Evolutionary conservation across 2,329 filamentous ascomycete species (phyloP), one percentile per base, ranked within the genome.

Genomic region (Colletotrichum sp.): DNA sequence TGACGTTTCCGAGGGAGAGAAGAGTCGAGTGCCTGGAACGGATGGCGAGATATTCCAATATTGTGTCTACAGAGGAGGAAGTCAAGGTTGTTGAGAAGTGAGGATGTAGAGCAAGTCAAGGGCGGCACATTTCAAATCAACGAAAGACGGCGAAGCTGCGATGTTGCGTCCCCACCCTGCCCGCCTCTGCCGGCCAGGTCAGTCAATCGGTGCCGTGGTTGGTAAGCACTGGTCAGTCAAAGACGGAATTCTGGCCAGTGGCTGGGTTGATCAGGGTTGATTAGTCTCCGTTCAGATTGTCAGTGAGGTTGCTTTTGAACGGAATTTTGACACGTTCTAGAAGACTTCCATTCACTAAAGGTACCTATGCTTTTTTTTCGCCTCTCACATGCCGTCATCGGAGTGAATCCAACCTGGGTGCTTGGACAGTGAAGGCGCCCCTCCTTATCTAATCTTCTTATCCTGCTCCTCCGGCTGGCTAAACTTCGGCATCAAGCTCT

Each of bases 111-210:
- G 34, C 63, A 71, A 67, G 72, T 67, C 68, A 59, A 62, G 26
- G 21, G 21, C 68, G 55, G 39, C 63, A 72, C 63, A 72, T 68
- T 75, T 72, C 21, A 75, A 75, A 75, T 67, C 62, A 67, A n/a
- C 1, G 9, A 21, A 21, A 16, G 59, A 16, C 16, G 28, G 44
- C 55, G 26, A 57, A 63, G 49, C 55, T 49, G 63, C 15, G 24
- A 63, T 75, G 69, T 52, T 30, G 6, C 24, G 39, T 63, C 72
- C 32, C 72, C 72, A 75, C 72, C n/a, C 49, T 44, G 10, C 18
- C 49, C 34, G 10, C 15, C 44, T 52, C 44, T 52, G 28, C 36
- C 55, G n/a, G 65, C 24, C 30, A 39, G 32, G 15, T 52, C 10
- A 52, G 6, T 44, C 36, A 44, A 49, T 36, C 21, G 36, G 52